These are phyloP conservation scores for Nyctanthes arbortristis DNA, from an alignment of 257 asterid species.

Conservation along the genomic window DNA sequence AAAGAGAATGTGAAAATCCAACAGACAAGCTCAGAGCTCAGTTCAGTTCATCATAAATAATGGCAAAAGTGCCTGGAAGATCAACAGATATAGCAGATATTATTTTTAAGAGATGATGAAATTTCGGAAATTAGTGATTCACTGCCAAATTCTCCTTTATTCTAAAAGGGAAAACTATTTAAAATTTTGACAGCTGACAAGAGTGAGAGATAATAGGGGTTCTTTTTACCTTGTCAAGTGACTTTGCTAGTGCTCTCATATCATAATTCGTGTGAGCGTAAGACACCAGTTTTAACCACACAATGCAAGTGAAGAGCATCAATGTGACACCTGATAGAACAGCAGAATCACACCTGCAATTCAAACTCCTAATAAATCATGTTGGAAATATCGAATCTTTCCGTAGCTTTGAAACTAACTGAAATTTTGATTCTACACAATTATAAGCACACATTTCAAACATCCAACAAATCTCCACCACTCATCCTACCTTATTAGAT, in stretches of 20 bases:
- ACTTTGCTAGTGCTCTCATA: constrained; percentile 69
- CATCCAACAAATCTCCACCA: too few relatives aligned
- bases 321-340: constrained; percentile 79
- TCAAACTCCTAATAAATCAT: constrained; percentile 24
- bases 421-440: too few relatives aligned
- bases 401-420: background rate
- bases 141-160: background rate
- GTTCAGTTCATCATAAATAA: background rate
- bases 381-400: constrained; percentile 9
- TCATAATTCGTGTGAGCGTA: constrained; percentile 95
- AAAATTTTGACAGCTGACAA: background rate
- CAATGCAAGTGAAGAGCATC: constrained; percentile 77
- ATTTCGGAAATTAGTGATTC: background rate
- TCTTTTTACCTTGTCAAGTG: constrained; percentile 71
- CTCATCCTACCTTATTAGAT: too few relatives aligned
- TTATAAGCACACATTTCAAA: too few relatives aligned
- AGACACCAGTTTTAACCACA: constrained; percentile 93
- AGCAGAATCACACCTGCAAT: constrained; percentile 87
- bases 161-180: background rate
- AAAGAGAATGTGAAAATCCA: background rate
- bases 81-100: background rate
- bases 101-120: background rate
- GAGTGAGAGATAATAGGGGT: background rate
- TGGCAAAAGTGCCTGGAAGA: background rate
- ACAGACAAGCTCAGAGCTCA: background rate